Evolutionary conservation across 169 alveolate species (phyloP).

Genomic region (Cryptosporidium ryanae): DNA sequence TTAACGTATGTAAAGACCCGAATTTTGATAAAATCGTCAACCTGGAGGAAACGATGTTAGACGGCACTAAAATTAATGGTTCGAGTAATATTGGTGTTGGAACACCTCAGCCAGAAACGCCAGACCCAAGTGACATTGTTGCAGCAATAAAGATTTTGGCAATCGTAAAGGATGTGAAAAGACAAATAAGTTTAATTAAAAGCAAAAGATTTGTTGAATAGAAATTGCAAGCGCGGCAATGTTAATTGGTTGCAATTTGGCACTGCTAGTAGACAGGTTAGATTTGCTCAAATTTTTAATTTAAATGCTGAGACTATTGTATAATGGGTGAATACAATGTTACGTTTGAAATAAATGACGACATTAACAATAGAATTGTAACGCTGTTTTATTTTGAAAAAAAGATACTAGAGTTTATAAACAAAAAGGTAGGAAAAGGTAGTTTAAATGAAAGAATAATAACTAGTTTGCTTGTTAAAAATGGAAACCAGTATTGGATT

Average conservation of each 20-base stretch:
- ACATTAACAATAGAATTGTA: conserved; percentile 9
- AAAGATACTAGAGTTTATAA: background rate
- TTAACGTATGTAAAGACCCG: background rate
- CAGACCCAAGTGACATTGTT: conserved; percentile 17
- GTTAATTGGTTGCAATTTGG: no score
- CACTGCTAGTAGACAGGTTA: no score
- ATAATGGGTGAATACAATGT: no score
- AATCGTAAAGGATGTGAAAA: conserved; percentile 27
- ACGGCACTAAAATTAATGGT: background rate
- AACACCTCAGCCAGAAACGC: background rate
- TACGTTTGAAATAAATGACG: background rate
- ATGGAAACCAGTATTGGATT: no score
- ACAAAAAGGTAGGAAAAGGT: no score
- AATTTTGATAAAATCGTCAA: no score
- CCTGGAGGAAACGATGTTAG: no score
- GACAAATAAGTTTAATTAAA: conserved; percentile 38
- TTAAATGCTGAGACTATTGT: no score
- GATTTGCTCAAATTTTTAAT: no score
- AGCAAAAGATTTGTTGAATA: background rate
- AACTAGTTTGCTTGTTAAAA: no score
- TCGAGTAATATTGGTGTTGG: background rate
- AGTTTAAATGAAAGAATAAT: no score
- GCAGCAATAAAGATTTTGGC: conserved; percentile 19
- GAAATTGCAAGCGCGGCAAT: no score
- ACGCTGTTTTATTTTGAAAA: conserved; percentile 6